A percentile compares a stretch with the other conserved stretches of the same genome.
phyloP scores from a whole-genome alignment of 2,329 filamentous ascomycete genomes.

The Sporothrix pallida region DNA sequence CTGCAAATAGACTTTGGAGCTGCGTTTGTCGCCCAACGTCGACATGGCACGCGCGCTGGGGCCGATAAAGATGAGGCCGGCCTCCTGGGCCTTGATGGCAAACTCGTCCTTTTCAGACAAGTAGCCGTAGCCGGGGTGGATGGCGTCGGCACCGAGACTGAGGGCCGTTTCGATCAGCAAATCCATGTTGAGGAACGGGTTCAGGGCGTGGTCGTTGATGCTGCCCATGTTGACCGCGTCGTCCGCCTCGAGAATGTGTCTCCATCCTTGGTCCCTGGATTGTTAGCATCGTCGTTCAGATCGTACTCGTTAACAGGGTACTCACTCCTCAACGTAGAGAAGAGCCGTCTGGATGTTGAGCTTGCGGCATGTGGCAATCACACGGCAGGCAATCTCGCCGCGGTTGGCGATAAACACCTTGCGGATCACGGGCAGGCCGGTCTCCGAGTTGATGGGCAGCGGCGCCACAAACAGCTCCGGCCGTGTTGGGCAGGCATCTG shows the following conservation, averaged over 20 bases:
- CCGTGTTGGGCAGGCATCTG: background rate
- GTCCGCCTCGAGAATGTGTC: constrained; percentile 70
- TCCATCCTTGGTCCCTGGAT: constrained; percentile 65
- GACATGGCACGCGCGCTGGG: constrained; percentile 97
- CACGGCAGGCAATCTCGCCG: constrained; percentile 72
- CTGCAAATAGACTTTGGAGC: constrained; percentile 90
- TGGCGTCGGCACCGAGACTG: constrained; percentile 66
- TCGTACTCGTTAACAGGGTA: background rate
- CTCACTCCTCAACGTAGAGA: constrained; percentile 60
- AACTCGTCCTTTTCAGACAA: constrained; percentile 73
- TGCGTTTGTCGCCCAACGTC: constrained; percentile 98
- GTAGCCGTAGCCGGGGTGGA: constrained; percentile 75
- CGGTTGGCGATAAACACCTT: constrained; percentile 74
- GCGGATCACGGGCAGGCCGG: constrained; percentile 22
- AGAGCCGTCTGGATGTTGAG: constrained; percentile 71
- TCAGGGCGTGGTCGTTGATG: constrained; percentile 46
- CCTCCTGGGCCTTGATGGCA: constrained; percentile 69
- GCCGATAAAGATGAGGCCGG: constrained; percentile 89
- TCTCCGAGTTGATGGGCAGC: background rate
- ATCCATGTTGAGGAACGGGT: constrained; percentile 70
- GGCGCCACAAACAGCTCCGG: background rate
- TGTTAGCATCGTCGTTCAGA: background rate
- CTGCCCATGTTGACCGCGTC: constrained; percentile 69
- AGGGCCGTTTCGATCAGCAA: constrained; percentile 70
- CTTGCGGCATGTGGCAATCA: constrained; percentile 67